A percentile compares a stretch with the other conserved stretches of the same genome.
These are phyloP conservation scores for Colletotrichum liaoningense DNA, from an alignment of 2,329 filamentous ascomycete genomes.

Conservation along the genomic window DNA sequence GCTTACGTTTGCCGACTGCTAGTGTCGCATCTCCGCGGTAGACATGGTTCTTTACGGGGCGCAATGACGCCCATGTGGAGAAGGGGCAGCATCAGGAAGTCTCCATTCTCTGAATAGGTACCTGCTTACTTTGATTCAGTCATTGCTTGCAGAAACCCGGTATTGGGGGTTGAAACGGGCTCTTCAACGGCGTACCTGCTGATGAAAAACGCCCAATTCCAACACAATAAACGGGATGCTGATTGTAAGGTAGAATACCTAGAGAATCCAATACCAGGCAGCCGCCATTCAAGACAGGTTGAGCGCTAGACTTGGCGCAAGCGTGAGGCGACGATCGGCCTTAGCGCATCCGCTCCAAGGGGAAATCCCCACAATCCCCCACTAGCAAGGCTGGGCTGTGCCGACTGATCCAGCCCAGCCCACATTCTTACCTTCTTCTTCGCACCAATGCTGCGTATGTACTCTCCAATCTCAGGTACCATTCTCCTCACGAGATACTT, in stretches of 20 bases:
- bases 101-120: not conserved
- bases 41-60: slow-evolving; percentile 12
- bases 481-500: not conserved
- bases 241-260: not conserved
- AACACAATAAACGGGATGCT: not conserved
- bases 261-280: not conserved
- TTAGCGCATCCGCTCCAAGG: slow-evolving; percentile 26
- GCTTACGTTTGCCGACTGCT: slow-evolving; percentile 21
- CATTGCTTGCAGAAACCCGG: not conserved
- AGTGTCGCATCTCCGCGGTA: slow-evolving; percentile 12
- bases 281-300: not conserved
- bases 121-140: not conserved
- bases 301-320: slow-evolving; percentile 4
- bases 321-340: slow-evolving; percentile 22
- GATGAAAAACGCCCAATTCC: not conserved
- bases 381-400: slow-evolving; percentile 32
- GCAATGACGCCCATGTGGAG: slow-evolving; percentile 29
- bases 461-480: no score
- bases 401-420: slow-evolving; percentile 31
- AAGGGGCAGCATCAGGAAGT: not conserved
- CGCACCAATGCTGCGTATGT: no score
- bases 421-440: no score
- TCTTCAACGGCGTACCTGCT: not conserved
- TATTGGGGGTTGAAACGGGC: not conserved
- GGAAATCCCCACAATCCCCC: slow-evolving; percentile 27